Evolutionary conservation across 169 alveolate genomes (phyloP).

Genomic region (Plasmodium falciparum): DNA sequence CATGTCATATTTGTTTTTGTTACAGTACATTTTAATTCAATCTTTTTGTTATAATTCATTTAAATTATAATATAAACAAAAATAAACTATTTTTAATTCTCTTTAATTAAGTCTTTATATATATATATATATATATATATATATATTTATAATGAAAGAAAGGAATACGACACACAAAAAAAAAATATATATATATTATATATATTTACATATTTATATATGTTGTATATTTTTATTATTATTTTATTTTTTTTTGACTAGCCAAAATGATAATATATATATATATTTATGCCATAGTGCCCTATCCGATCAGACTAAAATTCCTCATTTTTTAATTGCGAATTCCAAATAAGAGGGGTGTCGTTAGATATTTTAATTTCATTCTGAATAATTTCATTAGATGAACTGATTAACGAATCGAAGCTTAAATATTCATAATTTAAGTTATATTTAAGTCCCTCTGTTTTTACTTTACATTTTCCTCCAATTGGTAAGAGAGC

Average conservation of each 20-base stretch:
- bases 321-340: constrained; percentile 12
- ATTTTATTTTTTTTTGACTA: neutral
- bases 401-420: constrained; percentile 61
- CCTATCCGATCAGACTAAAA: neutral
- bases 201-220: neutral
- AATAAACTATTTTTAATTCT: neutral
- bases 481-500: constrained; percentile 57
- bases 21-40: too few relatives aligned
- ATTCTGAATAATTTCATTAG: constrained; percentile 51
- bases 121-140: too few relatives aligned
- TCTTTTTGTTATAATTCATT: neutral
- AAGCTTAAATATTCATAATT: constrained; percentile 63
- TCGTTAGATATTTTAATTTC: constrained; percentile 19
- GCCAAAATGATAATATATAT: neutral
- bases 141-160: too few relatives aligned
- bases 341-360: constrained; percentile 43
- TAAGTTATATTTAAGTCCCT: constrained; percentile 67
- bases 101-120: too few relatives aligned
- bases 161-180: too few relatives aligned
- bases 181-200: too few relatives aligned
- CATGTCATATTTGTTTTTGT: neutral
- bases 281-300: neutral
- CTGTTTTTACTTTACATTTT: constrained; percentile 67
- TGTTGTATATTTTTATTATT: too few relatives aligned
- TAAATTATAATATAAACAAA: neutral